phyloP scores from a whole-genome alignment of 108 stramenopile species.

The Nitzschia sp. region DNA sequence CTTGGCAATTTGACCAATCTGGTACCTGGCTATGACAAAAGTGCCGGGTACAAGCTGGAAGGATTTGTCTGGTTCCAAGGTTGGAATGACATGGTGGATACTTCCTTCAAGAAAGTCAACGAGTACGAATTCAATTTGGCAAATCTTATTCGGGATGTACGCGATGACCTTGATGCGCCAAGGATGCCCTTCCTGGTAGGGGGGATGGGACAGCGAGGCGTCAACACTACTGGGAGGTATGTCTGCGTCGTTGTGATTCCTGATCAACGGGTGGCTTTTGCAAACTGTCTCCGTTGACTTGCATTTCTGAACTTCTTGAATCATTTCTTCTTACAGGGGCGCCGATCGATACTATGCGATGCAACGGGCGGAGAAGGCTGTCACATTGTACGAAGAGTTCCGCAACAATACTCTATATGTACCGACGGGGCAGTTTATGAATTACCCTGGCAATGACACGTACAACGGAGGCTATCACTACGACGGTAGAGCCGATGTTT shows the following conservation, averaged over 20 bases:
- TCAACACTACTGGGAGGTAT: slow-evolving; percentile 14
- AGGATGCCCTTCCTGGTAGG: slow-evolving; percentile 38
- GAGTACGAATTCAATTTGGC: slow-evolving; percentile 45
- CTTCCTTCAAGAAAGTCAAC: not conserved
- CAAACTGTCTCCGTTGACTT: no score
- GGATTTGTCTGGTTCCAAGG: slow-evolving; percentile 55
- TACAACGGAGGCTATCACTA: slow-evolving; percentile 36
- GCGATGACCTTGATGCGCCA: slow-evolving; percentile 36
- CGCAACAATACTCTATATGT: slow-evolving; percentile 26
- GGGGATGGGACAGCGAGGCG: slow-evolving; percentile 21
- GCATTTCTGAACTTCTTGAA: not conserved
- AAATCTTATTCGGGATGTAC: slow-evolving; percentile 47
- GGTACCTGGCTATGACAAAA: slow-evolving; percentile 15
- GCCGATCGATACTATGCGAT: slow-evolving; percentile 13
- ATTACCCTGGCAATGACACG: slow-evolving; percentile 21
- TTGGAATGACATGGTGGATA: slow-evolving; percentile 46
- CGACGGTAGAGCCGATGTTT: slow-evolving; percentile 30
- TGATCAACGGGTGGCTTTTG: no score
- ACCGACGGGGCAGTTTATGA: slow-evolving; percentile 18
- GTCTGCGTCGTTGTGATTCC: no score
- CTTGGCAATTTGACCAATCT: slow-evolving; percentile 14
- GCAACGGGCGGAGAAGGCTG: slow-evolving; percentile 10
- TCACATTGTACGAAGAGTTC: slow-evolving; percentile 29
- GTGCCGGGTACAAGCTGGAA: slow-evolving; percentile 12
- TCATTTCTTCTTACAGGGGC: not conserved